These are phyloP conservation scores for Aureoboletus auriporus DNA, from an alignment of 768 basidiomycete genomes.

Conservation along the genomic window DNA sequence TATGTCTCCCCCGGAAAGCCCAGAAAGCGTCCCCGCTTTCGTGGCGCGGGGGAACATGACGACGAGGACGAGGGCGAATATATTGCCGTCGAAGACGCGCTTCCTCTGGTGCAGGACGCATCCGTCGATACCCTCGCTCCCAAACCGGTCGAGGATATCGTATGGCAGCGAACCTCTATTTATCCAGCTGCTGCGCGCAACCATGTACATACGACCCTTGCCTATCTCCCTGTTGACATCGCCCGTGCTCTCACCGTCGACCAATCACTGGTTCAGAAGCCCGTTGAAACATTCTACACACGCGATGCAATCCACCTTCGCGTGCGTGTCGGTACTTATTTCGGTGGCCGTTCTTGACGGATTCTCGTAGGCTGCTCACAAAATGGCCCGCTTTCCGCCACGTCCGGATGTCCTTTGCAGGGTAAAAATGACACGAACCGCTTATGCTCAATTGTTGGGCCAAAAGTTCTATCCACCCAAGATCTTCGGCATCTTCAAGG, in stretches of 20 bases:
- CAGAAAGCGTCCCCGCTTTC: slow-evolving; percentile 42
- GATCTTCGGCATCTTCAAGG: slow-evolving; percentile 74
- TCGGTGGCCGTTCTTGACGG: slow-evolving; percentile 2
- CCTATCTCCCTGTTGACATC: slow-evolving; percentile 76
- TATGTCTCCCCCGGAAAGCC: slow-evolving; percentile 67
- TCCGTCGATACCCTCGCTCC: slow-evolving; percentile 57
- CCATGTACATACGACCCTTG: slow-evolving; percentile 76
- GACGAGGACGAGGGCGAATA: slow-evolving; percentile 51
- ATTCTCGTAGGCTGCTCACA: slow-evolving; percentile 69
- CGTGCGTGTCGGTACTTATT: slow-evolving; percentile 42
- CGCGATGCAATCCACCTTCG: slow-evolving; percentile 88
- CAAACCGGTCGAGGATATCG: slow-evolving; percentile 52
- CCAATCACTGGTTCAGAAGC: slow-evolving; percentile 76
- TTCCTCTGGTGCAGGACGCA: slow-evolving; percentile 56
- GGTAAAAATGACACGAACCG: slow-evolving; percentile 80
- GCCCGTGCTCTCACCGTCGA: slow-evolving; percentile 63
- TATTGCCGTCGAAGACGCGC: slow-evolving; percentile 58
- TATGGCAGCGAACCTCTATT: slow-evolving; percentile 72
- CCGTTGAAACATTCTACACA: slow-evolving; percentile 92
- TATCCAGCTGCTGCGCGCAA: slow-evolving; percentile 65
- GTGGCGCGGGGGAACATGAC: slow-evolving; percentile 42
- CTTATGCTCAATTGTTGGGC: slow-evolving; percentile 89
- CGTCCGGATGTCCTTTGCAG: slow-evolving; percentile 54
- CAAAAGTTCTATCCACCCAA: slow-evolving; percentile 93
- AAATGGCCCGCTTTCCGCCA: slow-evolving; percentile 89